Evolutionary conservation across 2,329 filamentous ascomycete genomes (phyloP).

Genomic region (Sporothrix sp.): DNA sequence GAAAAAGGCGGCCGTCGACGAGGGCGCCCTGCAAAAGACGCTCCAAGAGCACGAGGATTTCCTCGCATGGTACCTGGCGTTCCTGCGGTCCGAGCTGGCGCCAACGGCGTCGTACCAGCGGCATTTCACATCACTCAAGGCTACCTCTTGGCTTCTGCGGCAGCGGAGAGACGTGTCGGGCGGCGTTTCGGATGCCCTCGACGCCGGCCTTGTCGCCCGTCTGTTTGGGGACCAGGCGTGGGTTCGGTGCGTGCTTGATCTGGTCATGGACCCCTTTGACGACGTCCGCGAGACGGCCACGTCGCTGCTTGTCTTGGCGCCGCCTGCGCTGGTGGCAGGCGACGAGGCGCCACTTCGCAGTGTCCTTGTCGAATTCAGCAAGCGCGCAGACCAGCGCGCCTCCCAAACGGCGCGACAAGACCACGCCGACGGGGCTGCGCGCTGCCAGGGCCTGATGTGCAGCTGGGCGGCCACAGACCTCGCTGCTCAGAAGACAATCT

Average conservation of each 20-base stretch:
- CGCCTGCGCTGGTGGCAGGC: slow-evolving; percentile 26
- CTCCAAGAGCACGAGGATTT: slow-evolving; percentile 51
- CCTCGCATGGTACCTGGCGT: slow-evolving; percentile 62
- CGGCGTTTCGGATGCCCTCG: slow-evolving; percentile 20
- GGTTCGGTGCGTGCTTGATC: slow-evolving; percentile 60
- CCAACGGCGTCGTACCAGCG: slow-evolving; percentile 83
- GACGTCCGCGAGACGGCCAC: slow-evolving; percentile 63
- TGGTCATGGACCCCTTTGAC: slow-evolving; percentile 84
- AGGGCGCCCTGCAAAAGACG: slow-evolving; percentile 16
- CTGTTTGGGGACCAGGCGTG: slow-evolving; percentile 37
- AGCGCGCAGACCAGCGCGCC: slow-evolving; percentile 47
- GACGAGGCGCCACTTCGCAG: slow-evolving; percentile 6
- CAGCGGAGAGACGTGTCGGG: slow-evolving; percentile 51
- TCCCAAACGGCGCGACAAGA: slow-evolving; percentile 72
- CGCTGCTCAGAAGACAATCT: slow-evolving; percentile 38
- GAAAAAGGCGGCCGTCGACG: not conserved
- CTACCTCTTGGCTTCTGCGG: slow-evolving; percentile 55
- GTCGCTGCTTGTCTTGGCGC: slow-evolving; percentile 41
- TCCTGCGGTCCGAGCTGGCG: slow-evolving; percentile 63
- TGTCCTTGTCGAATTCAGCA: slow-evolving; percentile 38
- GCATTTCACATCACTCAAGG: slow-evolving; percentile 71
- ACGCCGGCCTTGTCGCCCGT: slow-evolving; percentile 19
- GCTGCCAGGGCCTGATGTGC: slow-evolving; percentile 62
- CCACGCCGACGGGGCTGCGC: slow-evolving; percentile 83
- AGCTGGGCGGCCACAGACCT: slow-evolving; percentile 36